Conservation (phyloP, 176 grass and related monocot species). For the Rhipidocladum racemiflorum region DNA sequence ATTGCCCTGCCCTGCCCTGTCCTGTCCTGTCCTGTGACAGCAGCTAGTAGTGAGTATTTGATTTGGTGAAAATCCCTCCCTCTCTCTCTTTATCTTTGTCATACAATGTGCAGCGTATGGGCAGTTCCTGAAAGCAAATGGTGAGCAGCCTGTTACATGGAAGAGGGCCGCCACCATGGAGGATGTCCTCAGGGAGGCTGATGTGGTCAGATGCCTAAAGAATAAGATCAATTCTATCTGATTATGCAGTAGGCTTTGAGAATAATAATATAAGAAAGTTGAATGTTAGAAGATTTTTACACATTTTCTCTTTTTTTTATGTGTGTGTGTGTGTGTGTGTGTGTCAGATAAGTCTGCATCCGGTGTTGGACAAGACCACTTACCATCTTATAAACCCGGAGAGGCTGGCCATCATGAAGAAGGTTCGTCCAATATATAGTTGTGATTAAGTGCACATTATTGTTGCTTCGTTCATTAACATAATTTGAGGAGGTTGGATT, state of each 20-base stretch:
- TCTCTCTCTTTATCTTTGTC: background rate
- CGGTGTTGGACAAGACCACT: slow-evolving; percentile 92
- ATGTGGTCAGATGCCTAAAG: slow-evolving; percentile 52
- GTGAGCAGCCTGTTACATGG: slow-evolving; percentile 84
- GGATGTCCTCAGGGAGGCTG: slow-evolving; percentile 89
- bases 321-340: too few relatives aligned
- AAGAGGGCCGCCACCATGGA: slow-evolving; percentile 95
- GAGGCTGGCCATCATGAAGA: slow-evolving; percentile 90
- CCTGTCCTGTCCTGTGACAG: too few relatives aligned
- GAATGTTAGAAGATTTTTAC: background rate
- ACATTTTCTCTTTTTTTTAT: background rate
- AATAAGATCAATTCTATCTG: background rate
- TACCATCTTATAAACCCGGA: slow-evolving; percentile 98
- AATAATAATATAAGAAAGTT: background rate
- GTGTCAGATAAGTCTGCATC: slow-evolving; percentile 86
- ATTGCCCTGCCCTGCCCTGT: too few relatives aligned
- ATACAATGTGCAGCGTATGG: slow-evolving; percentile 53
- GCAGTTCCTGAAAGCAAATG: slow-evolving; percentile 84
- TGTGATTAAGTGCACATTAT: background rate
- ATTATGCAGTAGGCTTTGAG: too few relatives aligned
- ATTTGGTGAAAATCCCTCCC: background rate
- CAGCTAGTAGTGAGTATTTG: too few relatives aligned
- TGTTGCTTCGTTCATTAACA: background rate
- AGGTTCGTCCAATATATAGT: slow-evolving; percentile 36
- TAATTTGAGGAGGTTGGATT: background rate